These are phyloP conservation scores for Blastomyces emzantsi DNA, from an alignment of 2,329 filamentous ascomycete species.

Conservation along the genomic window DNA sequence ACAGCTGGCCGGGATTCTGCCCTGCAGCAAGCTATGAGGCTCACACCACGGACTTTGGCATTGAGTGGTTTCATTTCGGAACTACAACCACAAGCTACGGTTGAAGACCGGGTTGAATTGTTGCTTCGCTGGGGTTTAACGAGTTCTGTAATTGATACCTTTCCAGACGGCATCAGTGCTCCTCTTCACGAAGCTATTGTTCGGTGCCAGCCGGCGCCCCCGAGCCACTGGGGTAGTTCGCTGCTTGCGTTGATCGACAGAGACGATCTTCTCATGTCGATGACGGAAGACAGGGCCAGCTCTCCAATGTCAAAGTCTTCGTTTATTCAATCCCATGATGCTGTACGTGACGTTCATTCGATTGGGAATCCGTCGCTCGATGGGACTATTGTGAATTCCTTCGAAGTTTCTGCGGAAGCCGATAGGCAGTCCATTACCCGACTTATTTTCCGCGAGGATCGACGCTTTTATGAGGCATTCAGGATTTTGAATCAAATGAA, in stretches of 20 bases:
- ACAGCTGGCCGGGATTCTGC: conserved; percentile 24
- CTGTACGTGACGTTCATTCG: conserved; percentile 65
- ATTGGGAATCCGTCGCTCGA: conserved; percentile 53
- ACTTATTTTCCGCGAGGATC: conserved; percentile 83
- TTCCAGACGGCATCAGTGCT: conserved; percentile 75
- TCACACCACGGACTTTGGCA: conserved; percentile 59
- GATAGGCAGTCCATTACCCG: conserved; percentile 76
- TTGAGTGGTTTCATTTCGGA: conserved; percentile 59
- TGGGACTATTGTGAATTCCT: conserved; percentile 45
- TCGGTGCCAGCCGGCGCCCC: conserved; percentile 74
- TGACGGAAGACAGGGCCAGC: conserved; percentile 41
- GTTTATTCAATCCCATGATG: conserved; percentile 51
- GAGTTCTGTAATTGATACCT: conserved; percentile 59
- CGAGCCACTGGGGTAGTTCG: conserved; percentile 62
- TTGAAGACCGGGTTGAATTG: conserved; percentile 59
- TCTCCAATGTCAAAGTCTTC: conserved; percentile 28
- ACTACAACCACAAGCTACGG: conserved; percentile 42
- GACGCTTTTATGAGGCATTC: conserved; percentile 77
- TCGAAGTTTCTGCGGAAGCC: conserved; percentile 72
- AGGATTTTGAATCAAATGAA: conserved; percentile 77
- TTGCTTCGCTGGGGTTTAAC: conserved; percentile 61
- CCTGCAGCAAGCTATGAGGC: conserved; percentile 31
- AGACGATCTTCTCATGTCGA: conserved; percentile 65
- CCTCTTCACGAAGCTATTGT: conserved; percentile 76
- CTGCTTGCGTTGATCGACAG: conserved; percentile 69